Evolutionary conservation across 345 rosid species (phyloP), one percentile per base, ranked within the genome.

Genomic region (Lumnitzera racemosa): DNA sequence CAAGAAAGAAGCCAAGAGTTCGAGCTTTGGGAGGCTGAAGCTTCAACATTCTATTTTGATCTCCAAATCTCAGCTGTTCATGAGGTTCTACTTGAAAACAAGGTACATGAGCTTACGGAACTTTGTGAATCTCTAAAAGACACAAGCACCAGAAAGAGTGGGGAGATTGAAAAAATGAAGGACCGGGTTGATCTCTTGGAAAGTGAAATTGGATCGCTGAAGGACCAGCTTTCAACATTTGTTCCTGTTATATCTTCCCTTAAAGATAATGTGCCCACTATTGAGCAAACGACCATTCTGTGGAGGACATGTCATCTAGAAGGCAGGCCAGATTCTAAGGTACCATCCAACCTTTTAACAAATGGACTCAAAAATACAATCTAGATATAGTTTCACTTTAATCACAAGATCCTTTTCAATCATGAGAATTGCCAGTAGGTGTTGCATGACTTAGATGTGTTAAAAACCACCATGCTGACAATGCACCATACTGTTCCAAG

Each of bases 1-100:
- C 92, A 79, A 66, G 89, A 87, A 76, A 85, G 76, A 73, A 72
- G 73, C 72, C 82, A 81, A 67, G 98, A 89, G 67, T 77, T 81
- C 72, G 97, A 80, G 70, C 67, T 84, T n/a, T 89, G 96, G 96
- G 97, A 92, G 57, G 78, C 87, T 51, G 96, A 89, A 69, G 98
- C 97, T 58, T 73, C 97, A 47, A 77, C 96, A 7, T 89, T 92
- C 74, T 92, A 78, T 78, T 89, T 89, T 61, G 91, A 92, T 70
- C 78, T 92, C 66, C 98, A 92, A 51, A 66, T 79, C 49, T 87
- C 97, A 55, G 69, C 84, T 4, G 59, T 84, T 57, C 83, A 75
- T 24, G 95, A 89, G 78, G 76, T 86, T 71, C 77, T 89, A 13
- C 94, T 92, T 64, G 79, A 86, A 66, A 74, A 72, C 60, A 81